Evolutionary conservation across 1,139 yeast species (phyloP).

Genomic region (Taphrina communis): DNA sequence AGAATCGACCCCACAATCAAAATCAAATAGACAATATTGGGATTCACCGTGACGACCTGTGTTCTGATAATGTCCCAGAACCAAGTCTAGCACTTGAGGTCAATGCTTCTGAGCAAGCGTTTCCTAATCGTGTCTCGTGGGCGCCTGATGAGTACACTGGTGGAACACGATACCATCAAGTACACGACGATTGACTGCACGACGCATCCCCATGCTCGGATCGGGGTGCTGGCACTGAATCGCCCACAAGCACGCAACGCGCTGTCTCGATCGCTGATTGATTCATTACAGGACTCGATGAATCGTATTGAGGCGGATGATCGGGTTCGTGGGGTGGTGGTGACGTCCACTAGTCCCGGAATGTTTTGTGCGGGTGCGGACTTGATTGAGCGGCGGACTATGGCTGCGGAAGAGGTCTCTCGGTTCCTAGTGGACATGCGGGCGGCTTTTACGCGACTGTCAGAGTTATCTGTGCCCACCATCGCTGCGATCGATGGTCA

Average conservation of each 20-base stretch:
- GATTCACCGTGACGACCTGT: too few relatives aligned
- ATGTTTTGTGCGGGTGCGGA: constrained; percentile 41
- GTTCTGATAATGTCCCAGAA: too few relatives aligned
- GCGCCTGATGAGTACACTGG: background rate
- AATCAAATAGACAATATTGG: too few relatives aligned
- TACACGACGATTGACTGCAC: background rate
- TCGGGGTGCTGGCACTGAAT: constrained; percentile 27
- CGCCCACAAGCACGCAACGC: constrained; percentile 34
- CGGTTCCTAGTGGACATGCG: constrained; percentile 31
- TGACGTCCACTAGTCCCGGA: constrained; percentile 14
- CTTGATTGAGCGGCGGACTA: constrained; percentile 32
- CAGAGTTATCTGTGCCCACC: constrained; percentile 23
- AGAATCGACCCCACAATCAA: too few relatives aligned
- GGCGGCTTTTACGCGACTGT: constrained; percentile 12
- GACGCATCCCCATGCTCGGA: constrained; percentile 30
- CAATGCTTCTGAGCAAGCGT: too few relatives aligned
- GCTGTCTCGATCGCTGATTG: constrained; percentile 19
- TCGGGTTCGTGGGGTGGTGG: constrained; percentile 24
- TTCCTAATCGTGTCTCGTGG: background rate
- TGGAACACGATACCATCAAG: background rate
- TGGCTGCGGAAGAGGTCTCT: constrained; percentile 22
- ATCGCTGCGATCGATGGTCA: constrained; percentile 31
- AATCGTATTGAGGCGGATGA: background rate
- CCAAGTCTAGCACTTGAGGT: too few relatives aligned
- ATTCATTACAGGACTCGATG: background rate